These are phyloP conservation scores for Backusella liffmaniae DNA, from an alignment of 192 early-diverging fungal species.

Conservation along the genomic window DNA sequence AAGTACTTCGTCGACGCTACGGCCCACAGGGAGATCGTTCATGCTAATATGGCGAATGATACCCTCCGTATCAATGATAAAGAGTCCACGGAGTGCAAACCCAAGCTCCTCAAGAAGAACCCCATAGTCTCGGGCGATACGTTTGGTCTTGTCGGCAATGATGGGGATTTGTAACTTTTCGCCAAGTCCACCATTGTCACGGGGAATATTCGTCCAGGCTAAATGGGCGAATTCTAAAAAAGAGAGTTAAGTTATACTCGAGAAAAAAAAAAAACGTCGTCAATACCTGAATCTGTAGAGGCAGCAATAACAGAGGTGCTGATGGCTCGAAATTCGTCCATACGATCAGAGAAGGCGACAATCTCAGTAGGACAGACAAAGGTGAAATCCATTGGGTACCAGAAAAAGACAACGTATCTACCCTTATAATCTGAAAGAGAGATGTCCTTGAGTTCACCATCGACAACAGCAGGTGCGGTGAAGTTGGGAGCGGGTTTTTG, in stretches of 20 bases:
- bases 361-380: conserved; percentile 94
- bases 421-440: conserved; percentile 53
- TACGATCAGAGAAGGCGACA: conserved; percentile 82
- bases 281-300: conserved; percentile 55
- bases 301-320: conserved; percentile 72
- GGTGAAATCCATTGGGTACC: conserved; percentile 75
- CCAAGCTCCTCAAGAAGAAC: conserved; percentile 78
- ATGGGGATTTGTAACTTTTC: conserved; percentile 83
- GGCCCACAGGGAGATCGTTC: conserved; percentile 89
- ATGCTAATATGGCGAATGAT: conserved; percentile 80
- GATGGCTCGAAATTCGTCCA: conserved; percentile 77
- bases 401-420: conserved; percentile 63
- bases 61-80: conserved; percentile 88
- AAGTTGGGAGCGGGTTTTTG: conserved; percentile 64
- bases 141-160: conserved; percentile 64
- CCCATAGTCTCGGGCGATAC: conserved; percentile 86
- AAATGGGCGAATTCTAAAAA: conserved; percentile 76
- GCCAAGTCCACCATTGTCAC: conserved; percentile 89
- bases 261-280: not conserved
- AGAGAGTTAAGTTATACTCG: too few relatives aligned
- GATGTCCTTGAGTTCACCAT: conserved; percentile 68
- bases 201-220: conserved; percentile 84
- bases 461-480: conserved; percentile 63
- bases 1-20: conserved; percentile 80
- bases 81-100: conserved; percentile 80